Conservation (phyloP, 768 basidiomycete species). For the Candolleomyces eurysporus region DNA sequence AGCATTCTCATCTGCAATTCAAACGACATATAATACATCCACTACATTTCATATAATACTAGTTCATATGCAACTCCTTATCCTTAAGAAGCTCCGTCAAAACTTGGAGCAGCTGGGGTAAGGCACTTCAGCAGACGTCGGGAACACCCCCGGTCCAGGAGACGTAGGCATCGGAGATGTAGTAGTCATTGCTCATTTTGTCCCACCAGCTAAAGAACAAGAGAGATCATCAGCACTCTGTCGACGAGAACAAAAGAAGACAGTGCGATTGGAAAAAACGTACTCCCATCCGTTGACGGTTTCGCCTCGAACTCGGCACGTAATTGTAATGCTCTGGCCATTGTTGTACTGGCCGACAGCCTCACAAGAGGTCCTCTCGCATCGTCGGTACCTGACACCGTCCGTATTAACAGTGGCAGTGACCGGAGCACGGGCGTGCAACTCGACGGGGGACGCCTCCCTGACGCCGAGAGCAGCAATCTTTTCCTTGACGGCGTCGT, state of each 20-base stretch:
- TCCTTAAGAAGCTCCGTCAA: too few species aligned
- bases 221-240: background rate
- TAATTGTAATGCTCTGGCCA: background rate
- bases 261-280: background rate
- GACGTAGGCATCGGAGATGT: conserved; percentile 2
- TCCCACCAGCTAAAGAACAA: conserved; percentile 2
- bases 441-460: background rate
- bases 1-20: too few species aligned
- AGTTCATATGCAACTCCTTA: too few species aligned
- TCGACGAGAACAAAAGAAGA: background rate
- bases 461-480: background rate
- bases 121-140: background rate
- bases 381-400: background rate
- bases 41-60: too few species aligned
- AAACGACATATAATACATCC: too few species aligned
- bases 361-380: background rate
- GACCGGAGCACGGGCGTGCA: background rate
- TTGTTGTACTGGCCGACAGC: background rate
- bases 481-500: background rate
- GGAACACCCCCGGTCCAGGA: background rate
- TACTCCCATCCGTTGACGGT: background rate
- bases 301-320: background rate
- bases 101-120: too few species aligned
- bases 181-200: conserved; percentile 1
- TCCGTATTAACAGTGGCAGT: background rate